Base-by-base conservation (phyloP, 768 basidiomycete species). In the Scleroderma bovista region DNA sequence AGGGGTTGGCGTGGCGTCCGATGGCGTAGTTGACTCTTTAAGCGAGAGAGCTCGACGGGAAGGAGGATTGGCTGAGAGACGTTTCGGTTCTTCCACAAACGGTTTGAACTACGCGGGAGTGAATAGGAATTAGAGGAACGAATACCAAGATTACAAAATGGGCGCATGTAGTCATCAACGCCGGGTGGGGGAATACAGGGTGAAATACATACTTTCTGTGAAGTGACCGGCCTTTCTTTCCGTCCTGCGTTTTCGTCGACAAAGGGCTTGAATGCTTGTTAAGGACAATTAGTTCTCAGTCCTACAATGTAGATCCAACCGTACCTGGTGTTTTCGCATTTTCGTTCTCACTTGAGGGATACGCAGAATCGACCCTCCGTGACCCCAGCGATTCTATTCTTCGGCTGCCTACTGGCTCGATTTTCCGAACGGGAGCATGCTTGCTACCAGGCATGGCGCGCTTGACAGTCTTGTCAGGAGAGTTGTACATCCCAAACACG, bases 401-500 rank as follows among this genome's bases (percentile, higher is more conserved):
- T 20, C 63, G 64, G 37, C 59, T 61, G 38, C 57, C 77, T 12
- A 82, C 71, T 16, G 80, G 77, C 39, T 86, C 84, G 19, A 90
- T 69, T 60, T 78, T 84, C 64, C 75, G 79, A 29, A 87, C 71
- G 29, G 85, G 84, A 0, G 84, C 85, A 60, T 88, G 79, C 60
- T 87, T 88, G 57, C 81, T 86, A 20, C 86, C 85, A 5, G 79
- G 77, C 56, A 74, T 63, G 15, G 72, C 57, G 22, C 75, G 66
- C 45, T 77, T 80, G 40, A 75, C 74, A 0, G 84, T 84, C 69
- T 83, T 88, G 53, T 89, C 88, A 2, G 88, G 88, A 9, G 88
- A 90, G 64, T 96, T 95, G 64, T 93, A 98, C 86, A 98, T 93
- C 46, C 85, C 87, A 69, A 94, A 93, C 37, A 98, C 92, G 61